Percentiles rank a stretch among this genome's conserved stretches.
Evolutionary conservation across 192 early-diverging fungal species (phyloP).

Genomic region (Coemansia sp.): DNA sequence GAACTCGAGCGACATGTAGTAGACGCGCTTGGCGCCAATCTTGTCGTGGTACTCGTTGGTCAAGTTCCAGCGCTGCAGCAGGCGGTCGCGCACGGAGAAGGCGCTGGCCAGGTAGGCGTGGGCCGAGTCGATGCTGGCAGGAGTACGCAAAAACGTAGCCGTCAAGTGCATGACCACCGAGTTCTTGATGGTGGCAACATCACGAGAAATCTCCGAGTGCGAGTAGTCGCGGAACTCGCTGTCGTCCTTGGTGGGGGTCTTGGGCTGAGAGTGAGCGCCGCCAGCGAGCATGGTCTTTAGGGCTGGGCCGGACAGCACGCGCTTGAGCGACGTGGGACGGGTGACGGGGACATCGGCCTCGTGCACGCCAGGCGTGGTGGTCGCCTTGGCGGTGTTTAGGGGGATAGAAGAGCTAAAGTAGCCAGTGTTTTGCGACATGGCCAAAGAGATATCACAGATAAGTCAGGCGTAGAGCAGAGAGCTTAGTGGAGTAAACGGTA

Average conservation of each 20-base stretch:
- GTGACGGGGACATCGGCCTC: conserved; percentile 34
- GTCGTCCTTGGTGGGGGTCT: conserved; percentile 48
- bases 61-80: conserved; percentile 92
- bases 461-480: neutral
- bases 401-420: conserved; percentile 57
- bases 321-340: conserved; percentile 53
- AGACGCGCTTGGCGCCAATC: conserved; percentile 86
- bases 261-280: conserved; percentile 41
- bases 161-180: conserved; percentile 89
- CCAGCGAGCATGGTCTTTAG: conserved; percentile 57
- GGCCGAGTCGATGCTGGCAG: conserved; percentile 90
- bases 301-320: conserved; percentile 55
- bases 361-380: conserved; percentile 41
- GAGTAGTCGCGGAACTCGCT: conserved; percentile 54
- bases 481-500: neutral
- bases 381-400: conserved; percentile 54
- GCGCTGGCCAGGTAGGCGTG: conserved; percentile 93
- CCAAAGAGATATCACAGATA: neutral
- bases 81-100: conserved; percentile 87
- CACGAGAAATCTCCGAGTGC: conserved; percentile 59
- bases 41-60: conserved; percentile 85
- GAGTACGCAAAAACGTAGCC: conserved; percentile 87
- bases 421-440: conserved; percentile 36
- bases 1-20: conserved; percentile 99
- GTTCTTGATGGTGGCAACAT: conserved; percentile 74